Evolutionary conservation across 2,329 filamentous ascomycete species (phyloP).

Genomic region (Talaromyces verruculosus): DNA sequence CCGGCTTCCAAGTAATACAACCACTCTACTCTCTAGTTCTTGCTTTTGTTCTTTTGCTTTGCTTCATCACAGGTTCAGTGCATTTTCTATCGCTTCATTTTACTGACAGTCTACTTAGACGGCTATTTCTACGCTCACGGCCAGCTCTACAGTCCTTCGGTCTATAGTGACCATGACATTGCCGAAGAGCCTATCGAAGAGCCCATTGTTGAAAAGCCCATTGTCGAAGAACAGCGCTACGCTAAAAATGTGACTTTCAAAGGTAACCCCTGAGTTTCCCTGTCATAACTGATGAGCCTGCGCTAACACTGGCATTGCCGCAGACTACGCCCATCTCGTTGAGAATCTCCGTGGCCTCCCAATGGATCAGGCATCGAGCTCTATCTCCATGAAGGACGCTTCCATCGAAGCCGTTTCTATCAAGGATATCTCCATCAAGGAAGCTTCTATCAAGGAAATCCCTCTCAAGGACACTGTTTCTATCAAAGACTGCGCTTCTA

Average conservation of each 20-base stretch:
- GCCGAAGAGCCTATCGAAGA: background rate
- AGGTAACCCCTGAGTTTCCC: background rate
- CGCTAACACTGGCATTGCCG: background rate
- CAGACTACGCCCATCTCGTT: slow-evolving; percentile 1
- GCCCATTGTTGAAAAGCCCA: background rate
- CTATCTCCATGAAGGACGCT: background rate
- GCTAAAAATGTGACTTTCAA: slow-evolving; percentile 12
- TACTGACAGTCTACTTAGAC: background rate
- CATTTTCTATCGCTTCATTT: background rate
- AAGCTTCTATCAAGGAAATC: background rate
- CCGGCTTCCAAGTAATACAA: slow-evolving; percentile 14
- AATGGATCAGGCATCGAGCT: slow-evolving; percentile 10
- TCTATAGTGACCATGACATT: slow-evolving; percentile 2
- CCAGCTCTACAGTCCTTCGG: background rate
- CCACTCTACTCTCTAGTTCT: background rate
- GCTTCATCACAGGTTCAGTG: background rate
- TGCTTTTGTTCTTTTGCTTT: slow-evolving; percentile 3
- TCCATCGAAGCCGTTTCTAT: background rate
- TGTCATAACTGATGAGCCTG: background rate
- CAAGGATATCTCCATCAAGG: background rate
- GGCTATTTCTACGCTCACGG: background rate
- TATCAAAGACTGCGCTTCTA: background rate
- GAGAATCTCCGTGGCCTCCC: slow-evolving; percentile 1
- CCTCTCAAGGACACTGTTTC: background rate
- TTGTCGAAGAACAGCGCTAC: background rate